Evolutionary conservation across 176 grass and related monocot species (phyloP), one percentile per base, ranked within the genome.

Genomic region (Aegilops bicornis): DNA sequence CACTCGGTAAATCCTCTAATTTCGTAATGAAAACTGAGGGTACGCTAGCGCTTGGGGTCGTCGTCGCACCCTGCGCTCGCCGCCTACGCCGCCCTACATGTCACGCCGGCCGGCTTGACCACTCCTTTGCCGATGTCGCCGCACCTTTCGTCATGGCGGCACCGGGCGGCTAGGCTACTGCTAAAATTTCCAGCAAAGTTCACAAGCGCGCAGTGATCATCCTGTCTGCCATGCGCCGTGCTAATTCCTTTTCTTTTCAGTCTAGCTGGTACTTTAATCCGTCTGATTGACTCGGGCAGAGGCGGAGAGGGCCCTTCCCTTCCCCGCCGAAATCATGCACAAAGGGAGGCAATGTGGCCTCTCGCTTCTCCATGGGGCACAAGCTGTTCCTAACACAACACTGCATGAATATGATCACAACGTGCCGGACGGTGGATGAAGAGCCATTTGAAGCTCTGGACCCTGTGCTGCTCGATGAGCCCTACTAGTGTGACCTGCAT

Each of bases 371-470:
- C 14, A 31, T 6, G 43, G 30, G 43, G 14, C 72, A 50, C 7
- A 13, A 7, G 13, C 71, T 74, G 22, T 25, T 45, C 20, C 37
- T 13, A 16, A 73, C 47, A 20, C 52, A 19, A 1, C 37, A 23
- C n/a, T 45, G 14, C 39, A 45, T 3, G 37, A 15, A 13, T 1
- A 14, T 11, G 3, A 13, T 27, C 62, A 14, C 1, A 25, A 27
- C 25, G 63, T 22, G 14, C 20, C 14, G 7, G 74, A 6, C 3
- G 54, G 69, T 40, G 68, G 43, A 85, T 7, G 73, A 85, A 76
- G 77, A 29, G 78, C 88, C 83, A 62, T 14, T 76, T 80, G 56
- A 56, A 36, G 17, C 1, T 10, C 31, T 82, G 79, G 27, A 30
- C 56, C 75, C 8, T 56, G 30, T 30, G 31, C 2, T n/a, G 22